A percentile compares a stretch with the other conserved stretches of the same genome.
Conservation (phyloP, 495 filamentous ascomycete species). For the Saxophila tyrrhenica region DNA sequence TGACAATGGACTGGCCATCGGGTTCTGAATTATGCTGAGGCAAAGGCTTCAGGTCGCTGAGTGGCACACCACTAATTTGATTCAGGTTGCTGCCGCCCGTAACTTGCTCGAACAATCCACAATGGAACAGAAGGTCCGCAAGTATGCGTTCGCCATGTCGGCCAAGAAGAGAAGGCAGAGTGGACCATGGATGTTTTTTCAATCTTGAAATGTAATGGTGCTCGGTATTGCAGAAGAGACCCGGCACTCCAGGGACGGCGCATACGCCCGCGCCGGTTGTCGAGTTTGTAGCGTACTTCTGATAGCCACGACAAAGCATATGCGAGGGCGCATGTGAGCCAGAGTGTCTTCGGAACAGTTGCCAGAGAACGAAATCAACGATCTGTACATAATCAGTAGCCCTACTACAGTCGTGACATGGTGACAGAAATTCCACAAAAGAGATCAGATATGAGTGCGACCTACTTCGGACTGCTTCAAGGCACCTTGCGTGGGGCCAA, state of each 20-base stretch:
- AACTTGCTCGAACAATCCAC: constrained; percentile 62
- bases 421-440: not conserved
- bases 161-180: constrained; percentile 58
- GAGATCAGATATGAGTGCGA: not conserved
- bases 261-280: constrained; percentile 23
- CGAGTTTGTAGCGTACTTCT: constrained; percentile 27
- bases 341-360: constrained; percentile 50
- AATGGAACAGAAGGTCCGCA: constrained; percentile 65
- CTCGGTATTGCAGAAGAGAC: constrained; percentile 42
- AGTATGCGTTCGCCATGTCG: constrained; percentile 71
- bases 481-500: constrained; percentile 31
- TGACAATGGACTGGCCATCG: not conserved
- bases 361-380: constrained; percentile 71
- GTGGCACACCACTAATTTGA: constrained; percentile 57
- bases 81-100: constrained; percentile 51
- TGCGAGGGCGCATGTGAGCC: constrained; percentile 49
- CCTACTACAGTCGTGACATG: not conserved
- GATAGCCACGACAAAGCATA: constrained; percentile 69
- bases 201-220: constrained; percentile 62
- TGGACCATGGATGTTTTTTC: constrained; percentile 61
- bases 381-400: constrained; percentile 43
- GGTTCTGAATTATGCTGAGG: not conserved
- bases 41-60: constrained; percentile 3
- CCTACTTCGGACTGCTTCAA: constrained; percentile 52
- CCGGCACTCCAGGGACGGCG: constrained; percentile 39